These are phyloP conservation scores for Rhynchospora breviuscula DNA, from an alignment of 176 grass and related monocot genomes.

Conservation along the genomic window DNA sequence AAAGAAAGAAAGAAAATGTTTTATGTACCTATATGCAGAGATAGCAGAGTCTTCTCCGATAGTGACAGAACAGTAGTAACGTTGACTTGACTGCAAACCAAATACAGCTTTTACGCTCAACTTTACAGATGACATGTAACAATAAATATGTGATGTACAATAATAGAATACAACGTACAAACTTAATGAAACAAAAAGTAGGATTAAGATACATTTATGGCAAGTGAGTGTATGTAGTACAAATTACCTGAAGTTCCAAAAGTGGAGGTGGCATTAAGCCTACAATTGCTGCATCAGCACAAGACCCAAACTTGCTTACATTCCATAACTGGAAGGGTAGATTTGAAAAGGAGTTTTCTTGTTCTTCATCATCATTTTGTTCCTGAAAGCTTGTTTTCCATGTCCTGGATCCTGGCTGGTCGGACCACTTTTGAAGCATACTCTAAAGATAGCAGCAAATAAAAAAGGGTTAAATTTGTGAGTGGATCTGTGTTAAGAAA, in stretches of 20 bases:
- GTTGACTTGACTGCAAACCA: conserved; percentile 86
- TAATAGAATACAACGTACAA: neutral
- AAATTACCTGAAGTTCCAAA: conserved; percentile 78
- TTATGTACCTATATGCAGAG: conserved; percentile 75
- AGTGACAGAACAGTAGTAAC: conserved; percentile 78
- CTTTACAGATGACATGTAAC: neutral
- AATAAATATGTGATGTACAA: neutral
- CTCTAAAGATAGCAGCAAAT: conserved; percentile 32
- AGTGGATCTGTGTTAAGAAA: neutral
- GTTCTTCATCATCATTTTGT: conserved; percentile 20
- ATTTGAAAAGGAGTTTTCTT: conserved; percentile 49
- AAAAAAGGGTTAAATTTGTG: neutral
- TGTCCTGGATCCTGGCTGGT: conserved; percentile 39
- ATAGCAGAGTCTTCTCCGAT: conserved; percentile 88
- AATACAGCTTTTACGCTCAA: conserved; percentile 44
- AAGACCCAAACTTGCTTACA: conserved; percentile 69
- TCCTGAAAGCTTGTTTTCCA: conserved; percentile 66
- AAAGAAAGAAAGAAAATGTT: conserved; percentile 6
- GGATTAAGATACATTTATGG: conserved; percentile 1
- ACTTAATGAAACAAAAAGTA: neutral
- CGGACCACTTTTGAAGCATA: conserved; percentile 64
- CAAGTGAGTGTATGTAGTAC: neutral
- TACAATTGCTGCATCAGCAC: conserved; percentile 72
- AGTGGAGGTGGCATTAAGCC: conserved; percentile 88
- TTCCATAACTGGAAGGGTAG: conserved; percentile 80